Conservation (phyloP, 1,139 yeast genomes). For the Suhomyces choctaworum region DNA sequence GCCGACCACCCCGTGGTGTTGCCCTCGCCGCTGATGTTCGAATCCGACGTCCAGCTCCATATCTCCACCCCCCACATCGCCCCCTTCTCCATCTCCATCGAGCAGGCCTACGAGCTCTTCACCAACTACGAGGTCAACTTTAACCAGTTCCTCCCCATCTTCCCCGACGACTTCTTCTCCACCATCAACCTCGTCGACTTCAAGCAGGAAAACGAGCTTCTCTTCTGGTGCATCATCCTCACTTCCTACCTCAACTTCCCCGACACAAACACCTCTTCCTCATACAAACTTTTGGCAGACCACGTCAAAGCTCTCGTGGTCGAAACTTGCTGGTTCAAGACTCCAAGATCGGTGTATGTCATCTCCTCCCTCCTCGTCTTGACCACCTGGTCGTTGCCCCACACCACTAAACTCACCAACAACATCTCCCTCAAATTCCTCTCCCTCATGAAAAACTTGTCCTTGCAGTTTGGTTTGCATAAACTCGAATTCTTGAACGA, state of each 20-base stretch:
- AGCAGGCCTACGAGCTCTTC: constrained; percentile 33
- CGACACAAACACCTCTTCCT: constrained; percentile 16
- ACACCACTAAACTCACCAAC: constrained; percentile 33
- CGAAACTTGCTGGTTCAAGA: constrained; percentile 45
- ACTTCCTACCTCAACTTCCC: constrained; percentile 34
- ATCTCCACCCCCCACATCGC: constrained; percentile 19
- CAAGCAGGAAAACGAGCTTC: constrained; percentile 34
- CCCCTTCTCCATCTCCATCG: constrained; percentile 28
- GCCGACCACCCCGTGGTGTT: background rate
- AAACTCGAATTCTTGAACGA: constrained; percentile 45
- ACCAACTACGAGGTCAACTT: constrained; percentile 34
- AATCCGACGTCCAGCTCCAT: constrained; percentile 13
- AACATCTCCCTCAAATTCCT: constrained; percentile 41
- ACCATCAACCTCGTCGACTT: constrained; percentile 24
- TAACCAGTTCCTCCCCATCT: constrained; percentile 41
- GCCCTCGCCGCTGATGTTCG: background rate
- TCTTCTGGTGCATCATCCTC: constrained; percentile 46
- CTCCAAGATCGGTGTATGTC: constrained; percentile 47
- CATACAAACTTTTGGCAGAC: constrained; percentile 29
- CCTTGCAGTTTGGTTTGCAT: constrained; percentile 48
- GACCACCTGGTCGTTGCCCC: constrained; percentile 52
- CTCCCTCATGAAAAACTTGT: constrained; percentile 42
- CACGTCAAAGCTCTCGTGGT: constrained; percentile 45
- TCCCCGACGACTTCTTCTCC: constrained; percentile 40
- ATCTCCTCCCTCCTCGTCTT: constrained; percentile 41